These are phyloP conservation scores for Arachnomyces sp. DNA, from an alignment of 2,329 filamentous ascomycete species.

Conservation along the genomic window DNA sequence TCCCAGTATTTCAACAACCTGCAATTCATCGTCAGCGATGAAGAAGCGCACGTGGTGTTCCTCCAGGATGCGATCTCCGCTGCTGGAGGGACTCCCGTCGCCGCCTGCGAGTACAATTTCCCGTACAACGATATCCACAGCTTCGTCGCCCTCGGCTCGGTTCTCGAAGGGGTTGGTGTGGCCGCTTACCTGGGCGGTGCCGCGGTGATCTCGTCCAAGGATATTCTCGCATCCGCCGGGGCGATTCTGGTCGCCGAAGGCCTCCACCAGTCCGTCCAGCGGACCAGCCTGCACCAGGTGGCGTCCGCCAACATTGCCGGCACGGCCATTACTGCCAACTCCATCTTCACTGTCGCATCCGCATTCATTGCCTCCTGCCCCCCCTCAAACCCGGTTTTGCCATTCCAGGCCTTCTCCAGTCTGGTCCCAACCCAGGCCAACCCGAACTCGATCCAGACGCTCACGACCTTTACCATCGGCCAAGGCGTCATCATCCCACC, in stretches of 20 bases:
- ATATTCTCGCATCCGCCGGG: conserved; percentile 53
- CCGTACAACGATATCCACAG: conserved; percentile 38
- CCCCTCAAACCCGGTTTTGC: conserved; percentile 44
- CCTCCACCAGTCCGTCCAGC: conserved; percentile 56
- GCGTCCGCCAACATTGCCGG: conserved; percentile 56
- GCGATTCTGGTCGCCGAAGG: conserved; percentile 58
- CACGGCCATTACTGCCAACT: conserved; percentile 48
- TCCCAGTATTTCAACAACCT: conserved; percentile 51
- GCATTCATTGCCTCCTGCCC: conserved; percentile 55
- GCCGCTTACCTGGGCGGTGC: conserved; percentile 57
- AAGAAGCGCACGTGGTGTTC: conserved; percentile 50
- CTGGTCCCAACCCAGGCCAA: conserved; percentile 25
- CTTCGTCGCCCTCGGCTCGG: conserved; percentile 45
- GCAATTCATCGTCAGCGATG: conserved; percentile 49
- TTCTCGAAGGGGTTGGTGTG: conserved; percentile 52
- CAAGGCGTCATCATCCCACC: conserved; percentile 6
- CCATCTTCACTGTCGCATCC: conserved; percentile 57
- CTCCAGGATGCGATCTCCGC: conserved; percentile 39
- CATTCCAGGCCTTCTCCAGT: conserved; percentile 53
- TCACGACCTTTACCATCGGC: conserved; percentile 12
- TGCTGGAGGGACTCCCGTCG: conserved; percentile 44
- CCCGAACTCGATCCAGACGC: conserved; percentile 10
- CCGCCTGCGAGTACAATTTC: conserved; percentile 51
- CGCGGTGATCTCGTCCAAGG: conserved; percentile 47
- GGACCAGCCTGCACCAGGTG: conserved; percentile 38